Evolutionary conservation across 768 basidiomycete species (phyloP).

Genomic region (Rhizopogon rudus): DNA sequence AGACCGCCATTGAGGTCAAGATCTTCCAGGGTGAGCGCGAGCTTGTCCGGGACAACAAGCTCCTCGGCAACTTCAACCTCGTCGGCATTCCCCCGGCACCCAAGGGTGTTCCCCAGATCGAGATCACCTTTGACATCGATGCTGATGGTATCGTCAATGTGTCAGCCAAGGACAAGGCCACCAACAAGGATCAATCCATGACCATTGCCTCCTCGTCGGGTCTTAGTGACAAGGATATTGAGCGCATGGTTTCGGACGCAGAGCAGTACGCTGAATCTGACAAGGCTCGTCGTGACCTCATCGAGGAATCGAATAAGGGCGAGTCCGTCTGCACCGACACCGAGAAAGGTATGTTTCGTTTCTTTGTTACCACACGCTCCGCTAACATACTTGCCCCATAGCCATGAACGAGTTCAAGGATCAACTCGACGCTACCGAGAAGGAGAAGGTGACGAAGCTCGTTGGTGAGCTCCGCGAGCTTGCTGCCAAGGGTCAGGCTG

Average conservation of each 20-base stretch:
- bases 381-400: conserved; percentile 21
- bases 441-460: conserved; percentile 89
- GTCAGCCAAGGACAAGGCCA: conserved; percentile 92
- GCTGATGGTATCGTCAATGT: conserved; percentile 98
- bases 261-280: conserved; percentile 93
- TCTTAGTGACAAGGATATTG: conserved; percentile 93
- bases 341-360: conserved; percentile 69
- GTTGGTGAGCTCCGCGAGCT: conserved; percentile 85
- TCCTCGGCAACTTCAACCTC: conserved; percentile 99
- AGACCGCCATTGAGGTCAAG: conserved; percentile 99
- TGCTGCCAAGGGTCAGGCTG: conserved; percentile 83
- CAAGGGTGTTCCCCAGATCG: conserved; percentile 73
- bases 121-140: conserved; percentile 95
- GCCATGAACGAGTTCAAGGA: conserved; percentile 98
- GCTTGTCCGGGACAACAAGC: conserved; percentile 96
- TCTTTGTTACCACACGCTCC: not conserved
- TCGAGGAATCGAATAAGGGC: conserved; percentile 96
- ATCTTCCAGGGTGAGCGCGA: conserved; percentile 99
- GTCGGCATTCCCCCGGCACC: conserved; percentile 89
- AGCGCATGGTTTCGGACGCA: conserved; percentile 93
- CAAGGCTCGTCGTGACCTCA: conserved; percentile 80
- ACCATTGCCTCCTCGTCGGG: conserved; percentile 98
- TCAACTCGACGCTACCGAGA: conserved; percentile 87
- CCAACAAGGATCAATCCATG: conserved; percentile 88
- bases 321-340: conserved; percentile 93